Conservation (phyloP, 768 basidiomycete species). For the Tylopilus sp. region DNA sequence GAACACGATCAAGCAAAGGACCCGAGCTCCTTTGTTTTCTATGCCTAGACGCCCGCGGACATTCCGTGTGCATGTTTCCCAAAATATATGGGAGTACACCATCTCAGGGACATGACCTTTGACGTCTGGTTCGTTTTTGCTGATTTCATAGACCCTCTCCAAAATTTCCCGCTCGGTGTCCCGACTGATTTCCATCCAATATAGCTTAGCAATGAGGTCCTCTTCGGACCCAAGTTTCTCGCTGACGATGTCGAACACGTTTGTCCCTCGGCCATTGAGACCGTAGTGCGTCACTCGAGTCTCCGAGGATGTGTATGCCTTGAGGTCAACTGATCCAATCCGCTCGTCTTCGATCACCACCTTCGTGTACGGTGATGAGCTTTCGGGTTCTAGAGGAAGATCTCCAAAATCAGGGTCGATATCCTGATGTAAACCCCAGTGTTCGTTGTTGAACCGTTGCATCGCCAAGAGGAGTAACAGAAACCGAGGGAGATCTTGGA, state of each 20-base stretch:
- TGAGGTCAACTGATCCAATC: too few species aligned
- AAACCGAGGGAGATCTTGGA: background rate
- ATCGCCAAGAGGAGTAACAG: background rate
- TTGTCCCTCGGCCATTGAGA: background rate
- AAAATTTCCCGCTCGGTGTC: background rate
- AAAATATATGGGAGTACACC: background rate
- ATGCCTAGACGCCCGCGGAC: background rate
- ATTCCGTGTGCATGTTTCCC: background rate
- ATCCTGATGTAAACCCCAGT: background rate
- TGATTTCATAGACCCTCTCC: background rate
- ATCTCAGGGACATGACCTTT: background rate
- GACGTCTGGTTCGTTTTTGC: background rate
- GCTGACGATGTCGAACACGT: background rate
- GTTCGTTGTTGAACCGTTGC: background rate
- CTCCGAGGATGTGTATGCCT: too few species aligned
- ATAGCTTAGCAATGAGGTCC: background rate
- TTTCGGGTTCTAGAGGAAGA: too few species aligned
- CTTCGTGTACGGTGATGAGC: too few species aligned
- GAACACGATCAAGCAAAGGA: constrained; percentile 1
- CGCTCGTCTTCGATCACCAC: too few species aligned
- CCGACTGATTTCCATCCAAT: background rate
- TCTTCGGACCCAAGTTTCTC: background rate
- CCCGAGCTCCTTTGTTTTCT: background rate
- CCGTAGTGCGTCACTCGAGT: too few species aligned
- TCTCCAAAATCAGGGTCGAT: too few species aligned